Conservation (phyloP, 2,329 filamentous ascomycete species). For the Westerdykella sp. region DNA sequence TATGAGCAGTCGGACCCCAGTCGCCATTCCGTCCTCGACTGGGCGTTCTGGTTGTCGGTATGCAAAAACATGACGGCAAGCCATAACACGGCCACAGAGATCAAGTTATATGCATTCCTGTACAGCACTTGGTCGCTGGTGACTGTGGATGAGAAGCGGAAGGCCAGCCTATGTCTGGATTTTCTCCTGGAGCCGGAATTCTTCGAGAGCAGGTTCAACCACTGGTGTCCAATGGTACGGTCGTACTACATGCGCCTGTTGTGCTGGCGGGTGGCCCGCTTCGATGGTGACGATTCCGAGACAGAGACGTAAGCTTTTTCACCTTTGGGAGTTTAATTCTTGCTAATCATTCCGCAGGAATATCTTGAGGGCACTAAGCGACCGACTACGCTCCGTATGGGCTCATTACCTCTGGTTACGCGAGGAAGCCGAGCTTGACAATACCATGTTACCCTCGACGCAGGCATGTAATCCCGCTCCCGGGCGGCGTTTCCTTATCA, state of each 20-base stretch:
- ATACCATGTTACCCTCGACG: slow-evolving; percentile 60
- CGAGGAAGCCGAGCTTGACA: slow-evolving; percentile 55
- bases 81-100: slow-evolving; percentile 84
- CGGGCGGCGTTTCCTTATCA: slow-evolving; percentile 79
- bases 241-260: slow-evolving; percentile 87
- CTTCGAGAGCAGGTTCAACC: slow-evolving; percentile 79
- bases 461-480: slow-evolving; percentile 80
- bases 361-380: slow-evolving; percentile 62
- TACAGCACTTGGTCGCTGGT: slow-evolving; percentile 75
- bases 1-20: slow-evolving; percentile 47
- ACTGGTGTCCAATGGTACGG: slow-evolving; percentile 94
- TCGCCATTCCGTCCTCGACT: slow-evolving; percentile 56
- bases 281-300: slow-evolving; percentile 59
- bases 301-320: slow-evolving; percentile 57
- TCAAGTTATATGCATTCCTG: slow-evolving; percentile 74
- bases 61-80: slow-evolving; percentile 73
- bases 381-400: slow-evolving; percentile 67
- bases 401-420: slow-evolving; percentile 72
- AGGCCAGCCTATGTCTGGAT: slow-evolving; percentile 62
- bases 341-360: slow-evolving; percentile 44
- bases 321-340: not conserved
- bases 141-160: slow-evolving; percentile 58
- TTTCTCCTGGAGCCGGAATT: slow-evolving; percentile 69
- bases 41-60: slow-evolving; percentile 79
- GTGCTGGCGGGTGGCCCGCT: slow-evolving; percentile 82